phyloP scores from a whole-genome alignment of 441 rosid species.

The Adansonia madagascariensis region DNA sequence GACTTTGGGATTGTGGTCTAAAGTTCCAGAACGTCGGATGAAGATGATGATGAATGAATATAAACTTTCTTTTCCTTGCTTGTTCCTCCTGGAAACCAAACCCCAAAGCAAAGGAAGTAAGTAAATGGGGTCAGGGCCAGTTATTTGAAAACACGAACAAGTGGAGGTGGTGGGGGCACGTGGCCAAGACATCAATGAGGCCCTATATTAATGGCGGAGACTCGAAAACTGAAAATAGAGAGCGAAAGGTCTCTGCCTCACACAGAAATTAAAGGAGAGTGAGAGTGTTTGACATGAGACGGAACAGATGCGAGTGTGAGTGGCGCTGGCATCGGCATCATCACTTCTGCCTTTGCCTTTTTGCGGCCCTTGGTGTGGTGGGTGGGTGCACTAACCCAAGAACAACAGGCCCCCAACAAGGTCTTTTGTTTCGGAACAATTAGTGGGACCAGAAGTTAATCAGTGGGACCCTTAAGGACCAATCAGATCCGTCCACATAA shows the following conservation, averaged over 20 bases:
- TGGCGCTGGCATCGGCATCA: background rate
- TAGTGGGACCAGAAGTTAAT: background rate
- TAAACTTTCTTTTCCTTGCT: background rate
- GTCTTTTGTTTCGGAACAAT: background rate
- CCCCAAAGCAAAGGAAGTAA: too few species aligned
- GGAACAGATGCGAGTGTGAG: background rate
- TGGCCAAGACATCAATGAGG: background rate
- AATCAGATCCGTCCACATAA: background rate
- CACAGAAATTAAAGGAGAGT: background rate
- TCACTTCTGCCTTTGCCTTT: background rate
- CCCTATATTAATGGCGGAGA: slow-evolving; percentile 2
- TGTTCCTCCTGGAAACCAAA: background rate
- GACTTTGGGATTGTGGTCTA: background rate
- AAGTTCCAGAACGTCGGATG: background rate
- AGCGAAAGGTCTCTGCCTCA: background rate
- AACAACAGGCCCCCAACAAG: background rate
- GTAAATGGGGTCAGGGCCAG: background rate
- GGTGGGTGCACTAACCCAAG: background rate
- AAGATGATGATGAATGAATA: background rate
- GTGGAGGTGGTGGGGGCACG: background rate
- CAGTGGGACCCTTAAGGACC: background rate
- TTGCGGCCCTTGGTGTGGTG: background rate
- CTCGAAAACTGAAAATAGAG: background rate
- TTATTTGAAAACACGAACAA: background rate
- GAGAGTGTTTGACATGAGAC: background rate